These are phyloP conservation scores for Botryosphaeria agaves DNA, from an alignment of 2,329 filamentous ascomycete species.

Conservation along the genomic window DNA sequence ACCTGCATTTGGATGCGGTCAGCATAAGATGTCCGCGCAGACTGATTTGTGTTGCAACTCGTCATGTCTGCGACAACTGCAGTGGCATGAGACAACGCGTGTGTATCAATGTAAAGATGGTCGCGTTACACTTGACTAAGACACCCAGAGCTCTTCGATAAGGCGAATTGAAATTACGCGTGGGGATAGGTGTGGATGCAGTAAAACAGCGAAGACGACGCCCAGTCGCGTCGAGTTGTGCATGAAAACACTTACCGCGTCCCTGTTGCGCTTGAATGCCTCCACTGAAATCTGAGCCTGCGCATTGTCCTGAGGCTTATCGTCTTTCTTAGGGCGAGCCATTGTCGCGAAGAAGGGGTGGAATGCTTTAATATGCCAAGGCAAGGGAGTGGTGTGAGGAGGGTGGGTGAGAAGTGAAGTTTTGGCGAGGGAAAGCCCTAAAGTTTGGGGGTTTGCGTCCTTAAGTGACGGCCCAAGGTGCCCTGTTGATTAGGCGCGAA, in stretches of 20 bases:
- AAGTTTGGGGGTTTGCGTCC: too few species aligned
- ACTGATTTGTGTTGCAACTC: too few species aligned
- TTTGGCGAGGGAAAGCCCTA: too few species aligned
- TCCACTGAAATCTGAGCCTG: constrained; percentile 42
- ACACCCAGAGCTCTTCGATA: not conserved
- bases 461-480: too few species aligned
- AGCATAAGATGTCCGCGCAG: too few species aligned
- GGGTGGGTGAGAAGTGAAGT: too few species aligned
- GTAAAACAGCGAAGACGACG: constrained; percentile 4
- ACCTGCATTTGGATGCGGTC: too few species aligned
- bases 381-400: too few species aligned
- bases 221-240: constrained; percentile 6
- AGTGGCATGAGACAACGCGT: constrained; percentile 1
- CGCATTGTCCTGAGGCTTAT: constrained; percentile 1
- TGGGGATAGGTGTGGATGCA: constrained; percentile 4
- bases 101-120: constrained; percentile 2
- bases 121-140: not conserved
- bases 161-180: not conserved
- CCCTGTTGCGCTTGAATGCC: constrained; percentile 63
- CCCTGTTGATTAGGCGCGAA: too few species aligned
- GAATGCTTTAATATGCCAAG: too few species aligned
- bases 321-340: constrained; percentile 3
- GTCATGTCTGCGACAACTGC: constrained; percentile 19
- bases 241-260: constrained; percentile 47
- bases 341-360: too few species aligned